Evolutionary conservation across 805 yeast genomes (phyloP).

Genomic region (Huiozyma naganishii): DNA sequence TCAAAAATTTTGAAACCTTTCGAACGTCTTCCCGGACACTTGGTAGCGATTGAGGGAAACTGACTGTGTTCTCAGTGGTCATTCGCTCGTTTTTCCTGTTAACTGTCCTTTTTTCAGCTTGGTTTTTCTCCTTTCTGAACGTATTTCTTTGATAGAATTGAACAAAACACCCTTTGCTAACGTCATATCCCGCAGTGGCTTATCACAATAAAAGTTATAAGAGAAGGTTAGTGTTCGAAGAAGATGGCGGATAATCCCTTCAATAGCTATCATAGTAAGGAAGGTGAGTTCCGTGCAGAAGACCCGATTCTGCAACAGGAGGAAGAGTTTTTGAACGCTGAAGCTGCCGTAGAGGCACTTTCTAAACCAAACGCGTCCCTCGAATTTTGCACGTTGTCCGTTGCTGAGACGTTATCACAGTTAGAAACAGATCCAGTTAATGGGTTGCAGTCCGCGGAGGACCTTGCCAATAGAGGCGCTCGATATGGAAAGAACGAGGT

Average conservation of each 20-base stretch:
- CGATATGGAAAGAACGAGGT: conserved; percentile 79
- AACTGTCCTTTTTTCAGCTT: no score
- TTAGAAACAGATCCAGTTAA: conserved; percentile 46
- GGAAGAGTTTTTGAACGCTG: conserved; percentile 3
- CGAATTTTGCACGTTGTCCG: conserved; percentile 47
- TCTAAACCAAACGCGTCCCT: conserved; percentile 44
- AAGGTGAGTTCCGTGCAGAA: not conserved
- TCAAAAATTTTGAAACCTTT: no score
- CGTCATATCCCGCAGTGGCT: no score
- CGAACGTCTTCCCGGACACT: no score
- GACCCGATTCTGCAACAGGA: not conserved
- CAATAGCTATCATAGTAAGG: conserved; percentile 2
- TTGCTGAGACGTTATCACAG: conserved; percentile 53
- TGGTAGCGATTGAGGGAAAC: no score
- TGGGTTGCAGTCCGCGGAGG: conserved; percentile 65
- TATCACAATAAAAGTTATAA: no score
- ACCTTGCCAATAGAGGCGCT: conserved; percentile 57
- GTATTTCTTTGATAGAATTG: no score
- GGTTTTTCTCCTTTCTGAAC: no score
- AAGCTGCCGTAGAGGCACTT: conserved; percentile 17
- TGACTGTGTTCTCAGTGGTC: no score
- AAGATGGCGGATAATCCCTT: conserved; percentile 30
- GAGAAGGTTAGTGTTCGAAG: no score
- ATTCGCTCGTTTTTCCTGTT: no score
- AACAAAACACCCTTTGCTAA: no score